Base-by-base conservation (phyloP, 345 rosid species). In the Lumnitzera racemosa region DNA sequence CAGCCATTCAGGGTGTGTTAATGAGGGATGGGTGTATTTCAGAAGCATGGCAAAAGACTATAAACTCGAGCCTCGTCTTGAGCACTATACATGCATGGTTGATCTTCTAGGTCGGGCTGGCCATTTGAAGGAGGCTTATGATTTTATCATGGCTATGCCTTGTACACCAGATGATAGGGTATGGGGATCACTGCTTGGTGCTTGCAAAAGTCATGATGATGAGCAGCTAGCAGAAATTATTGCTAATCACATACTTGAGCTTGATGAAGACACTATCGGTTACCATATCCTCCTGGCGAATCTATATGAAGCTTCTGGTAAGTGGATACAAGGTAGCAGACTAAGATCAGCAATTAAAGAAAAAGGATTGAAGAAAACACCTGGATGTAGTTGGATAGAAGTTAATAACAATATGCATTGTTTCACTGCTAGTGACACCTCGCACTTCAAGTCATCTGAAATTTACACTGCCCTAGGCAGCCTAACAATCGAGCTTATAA, bases 351-450 rank as follows among this genome's bases (percentile, higher is more conserved):
- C 68, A 62, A 67, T 80, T 12, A 68, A 67, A 53, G 67, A 70
- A 15, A 49, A 47, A 62, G 80, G 82, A 16, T 74, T 75, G n/a
- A 61, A 56, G 61, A 81, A 75, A 55, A 64, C 59, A 51, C 80
- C 80, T 58, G 82, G 85, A 31, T 80, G 80, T 74, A 81, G 85
- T 58, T 81, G 82, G 85, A 70, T 81, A 61, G 78, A 75, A 66
- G 68, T 81, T 51, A 58, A 61, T 63, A 61, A 67, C 56, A 61
- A 55, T 36, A 53, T 71, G 2, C 74, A 73, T 56, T 60, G 43
- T 2, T 77, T 80, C 63, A 57, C 61, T 47, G 75, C 77, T 20
- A 61, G 76, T 27, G 76, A 70, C 69, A 14, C 57, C 56, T 71
- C 75, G 24, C 75, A 77, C 48, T 53, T 11, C 49, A 74, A 70